These are phyloP conservation scores for Pascua sp. DNA, from an alignment of 1,284 basidiomycete genomes.

Conservation along the genomic window DNA sequence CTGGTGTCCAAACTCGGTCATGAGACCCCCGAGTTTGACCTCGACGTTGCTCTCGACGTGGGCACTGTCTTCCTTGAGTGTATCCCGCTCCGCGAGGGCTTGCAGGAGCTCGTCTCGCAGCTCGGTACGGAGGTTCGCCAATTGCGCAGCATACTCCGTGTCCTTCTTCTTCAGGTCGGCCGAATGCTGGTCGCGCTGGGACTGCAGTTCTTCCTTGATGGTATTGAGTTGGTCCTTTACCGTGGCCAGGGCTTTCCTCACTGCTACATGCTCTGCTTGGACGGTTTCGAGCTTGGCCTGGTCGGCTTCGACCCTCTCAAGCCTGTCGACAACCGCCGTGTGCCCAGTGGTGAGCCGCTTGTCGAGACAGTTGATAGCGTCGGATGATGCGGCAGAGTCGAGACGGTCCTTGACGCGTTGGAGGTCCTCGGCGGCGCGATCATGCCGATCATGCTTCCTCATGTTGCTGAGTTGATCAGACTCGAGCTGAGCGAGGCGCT, in stretches of 20 bases:
- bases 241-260: not conserved
- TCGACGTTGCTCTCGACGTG: slow-evolving; percentile 3
- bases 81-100: not conserved
- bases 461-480: too few relatives aligned
- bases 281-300: not conserved
- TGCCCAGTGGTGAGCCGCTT: too few relatives aligned
- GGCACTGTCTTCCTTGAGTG: not conserved
- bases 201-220: too few relatives aligned
- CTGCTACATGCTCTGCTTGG: not conserved
- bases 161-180: not conserved
- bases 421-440: too few relatives aligned
- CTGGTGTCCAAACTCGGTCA: slow-evolving; percentile 3
- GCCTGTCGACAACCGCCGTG: not conserved
- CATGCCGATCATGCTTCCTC: too few relatives aligned
- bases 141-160: not conserved
- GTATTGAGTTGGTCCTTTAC: too few relatives aligned
- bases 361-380: too few relatives aligned
- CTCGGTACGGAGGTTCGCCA: not conserved
- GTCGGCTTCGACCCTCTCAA: slow-evolving; percentile 3
- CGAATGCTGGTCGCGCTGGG: too few relatives aligned
- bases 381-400: too few relatives aligned
- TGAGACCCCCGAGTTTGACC: not conserved
- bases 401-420: too few relatives aligned
- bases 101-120: not conserved
- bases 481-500: too few relatives aligned